A percentile compares a stretch with the other conserved stretches of the same genome.
Conservation (phyloP, 495 filamentous ascomycete genomes). For the Mytilinidion resinicola region DNA sequence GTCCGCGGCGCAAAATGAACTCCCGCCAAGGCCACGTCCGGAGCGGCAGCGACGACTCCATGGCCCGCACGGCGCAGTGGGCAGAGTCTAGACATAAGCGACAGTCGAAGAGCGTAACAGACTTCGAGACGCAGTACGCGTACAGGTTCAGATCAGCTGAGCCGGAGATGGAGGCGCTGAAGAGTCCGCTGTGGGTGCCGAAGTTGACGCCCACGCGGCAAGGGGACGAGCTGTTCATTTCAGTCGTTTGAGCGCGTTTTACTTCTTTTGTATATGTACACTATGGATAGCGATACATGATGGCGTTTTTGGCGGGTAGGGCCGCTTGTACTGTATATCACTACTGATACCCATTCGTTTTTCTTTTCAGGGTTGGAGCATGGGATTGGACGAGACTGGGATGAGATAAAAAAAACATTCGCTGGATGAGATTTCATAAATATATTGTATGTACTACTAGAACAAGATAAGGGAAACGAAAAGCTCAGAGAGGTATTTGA, state of each 20-base stretch:
- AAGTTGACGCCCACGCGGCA: conserved; percentile 33
- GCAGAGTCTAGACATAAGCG: not conserved
- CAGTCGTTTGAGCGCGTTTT: conserved; percentile 16
- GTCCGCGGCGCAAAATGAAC: not conserved
- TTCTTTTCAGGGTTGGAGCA: not conserved
- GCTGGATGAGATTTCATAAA: too few species aligned
- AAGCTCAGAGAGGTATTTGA: too few species aligned
- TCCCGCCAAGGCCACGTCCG: conserved; percentile 8
- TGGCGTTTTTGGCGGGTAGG: not conserved
- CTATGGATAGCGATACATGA: not conserved
- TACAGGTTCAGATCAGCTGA: not conserved
- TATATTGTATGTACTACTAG: too few species aligned
- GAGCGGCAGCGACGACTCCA: conserved; percentile 11
- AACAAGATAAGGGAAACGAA: too few species aligned
- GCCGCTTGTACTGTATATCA: conserved; percentile 1
- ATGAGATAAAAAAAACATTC: too few species aligned
- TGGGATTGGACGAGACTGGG: not conserved
- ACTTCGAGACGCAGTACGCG: not conserved
- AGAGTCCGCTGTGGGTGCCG: conserved; percentile 34
- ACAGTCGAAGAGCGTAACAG: not conserved
- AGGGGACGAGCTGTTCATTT: conserved; percentile 34
- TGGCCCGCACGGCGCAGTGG: conserved; percentile 1
- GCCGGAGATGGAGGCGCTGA: conserved; percentile 16
- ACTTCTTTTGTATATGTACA: conserved; percentile 2
- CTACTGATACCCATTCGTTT: not conserved